Base-by-base conservation (phyloP, 306 rosid species). In the Ammopiptanthus mongolicus region DNA sequence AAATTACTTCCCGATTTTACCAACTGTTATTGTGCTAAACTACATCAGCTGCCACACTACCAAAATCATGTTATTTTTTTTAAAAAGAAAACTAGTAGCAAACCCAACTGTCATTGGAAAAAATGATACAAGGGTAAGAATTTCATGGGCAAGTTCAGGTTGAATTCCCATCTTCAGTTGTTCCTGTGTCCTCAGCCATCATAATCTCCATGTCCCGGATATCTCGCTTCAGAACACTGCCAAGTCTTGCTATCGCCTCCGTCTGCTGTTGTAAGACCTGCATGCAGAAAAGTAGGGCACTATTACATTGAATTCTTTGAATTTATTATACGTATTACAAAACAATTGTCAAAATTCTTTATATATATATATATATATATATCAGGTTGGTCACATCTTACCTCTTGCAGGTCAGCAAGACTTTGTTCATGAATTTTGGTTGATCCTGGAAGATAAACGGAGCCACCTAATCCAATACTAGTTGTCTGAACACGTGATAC, bases 201-300 rank as follows among this genome's bases (percentile, higher is more conserved):
- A 96, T 92, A 79, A 96, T 96, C 89, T 88, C 97, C 96, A 89
- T 84, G 78, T 96, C 92, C 71, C 99, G 81, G 33, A 80, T 58
- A 77, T 96, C 99, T 28, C 98, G 96, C 90, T 89, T 96, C 77
- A 96, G 84, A 76, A 96, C 97, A 81, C 53, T 84, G 25, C 98
- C 97, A 18, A 96, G 97, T 84, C 96, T 89, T 25, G 92, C 96
- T 71, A 96, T 84, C 63, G 98, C 99, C 68, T 90, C 99, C 1
- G 93, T 96, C 82, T 96, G 99, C 84, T 96, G 93, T 64, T 92
- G 98, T 60, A 96, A 85, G 56, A 96, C 97, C 99, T 96, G 87
- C 18, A 62, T 75, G 6, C 79, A 83, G 65, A 58, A 58, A 75
- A 63, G 55, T 3, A 47, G 25, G 56, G 48, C n/a, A 39, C 39